Base-by-base conservation (phyloP, 768 basidiomycete genomes). In the Galerina sulciceps region DNA sequence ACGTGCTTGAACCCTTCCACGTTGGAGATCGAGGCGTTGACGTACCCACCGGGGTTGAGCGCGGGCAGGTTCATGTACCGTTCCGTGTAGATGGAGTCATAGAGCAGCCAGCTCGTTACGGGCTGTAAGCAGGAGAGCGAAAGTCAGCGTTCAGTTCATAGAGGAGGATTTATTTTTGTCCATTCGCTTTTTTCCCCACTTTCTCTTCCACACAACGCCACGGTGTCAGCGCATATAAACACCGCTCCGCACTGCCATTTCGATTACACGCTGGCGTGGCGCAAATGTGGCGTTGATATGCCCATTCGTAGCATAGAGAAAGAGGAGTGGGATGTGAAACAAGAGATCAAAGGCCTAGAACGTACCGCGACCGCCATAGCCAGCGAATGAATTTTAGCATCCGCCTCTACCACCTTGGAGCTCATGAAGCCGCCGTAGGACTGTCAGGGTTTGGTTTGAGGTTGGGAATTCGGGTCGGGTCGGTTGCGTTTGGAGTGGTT, bases 341-440 rank as follows among this genome's bases (percentile, higher is more conserved):
- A 8, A 31, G 26, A 31, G 31, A 22, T n/a, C 13, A 17, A 26
- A 49, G 48, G 52, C 18, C 54, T 58, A 59, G 45, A 53, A 64
- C 69, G 59, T 65, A 94, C 93, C 55, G 94, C 94, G 35, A 97
- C 87, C 3, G 94, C 84, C 84, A 96, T 97, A 6, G 92, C 93
- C 45, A 99, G 78, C 3, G 90, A 88, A 74, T 99, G 94, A 13
- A 98, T 85, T 5, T 90, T 90, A 14, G 92, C 94, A 69, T 93
- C 82, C 4, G 93, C 90, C 75, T 99, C 97, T 11, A 92, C 85
- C 4, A 96, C 87, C 70, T 99, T 99, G 57, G 90, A 85, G 55
- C 91, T 90, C 90, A 99, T 93, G 75, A 94, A 99, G 0, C 97
- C 96, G 10, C 96, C 96, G 67, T 95, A 98, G 9, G 92, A 94